Conservation (phyloP, 2,329 filamentous ascomycete genomes). For the Lasiodiplodia citricola region DNA sequence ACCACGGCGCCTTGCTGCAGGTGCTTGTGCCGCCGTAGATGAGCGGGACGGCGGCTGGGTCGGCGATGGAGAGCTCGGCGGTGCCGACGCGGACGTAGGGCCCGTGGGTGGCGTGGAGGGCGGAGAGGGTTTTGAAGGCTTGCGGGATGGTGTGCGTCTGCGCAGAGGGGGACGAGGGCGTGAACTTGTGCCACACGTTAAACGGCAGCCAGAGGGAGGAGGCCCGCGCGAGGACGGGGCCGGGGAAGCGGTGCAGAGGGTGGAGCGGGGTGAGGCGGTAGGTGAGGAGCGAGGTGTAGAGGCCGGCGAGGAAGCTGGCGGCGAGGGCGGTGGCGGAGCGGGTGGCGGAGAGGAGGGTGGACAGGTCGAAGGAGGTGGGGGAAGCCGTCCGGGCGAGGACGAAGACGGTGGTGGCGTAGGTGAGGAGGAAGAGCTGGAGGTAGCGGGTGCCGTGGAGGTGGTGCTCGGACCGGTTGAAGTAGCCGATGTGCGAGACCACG, state of each 20-base stretch:
- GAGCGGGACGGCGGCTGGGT: slow-evolving; percentile 32
- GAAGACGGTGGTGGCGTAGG: background rate
- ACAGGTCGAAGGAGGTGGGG: background rate
- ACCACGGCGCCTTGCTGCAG: slow-evolving; percentile 35
- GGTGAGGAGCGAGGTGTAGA: slow-evolving; percentile 43
- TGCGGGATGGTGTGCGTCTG: background rate
- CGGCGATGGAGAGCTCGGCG: slow-evolving; percentile 36
- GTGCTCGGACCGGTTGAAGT: slow-evolving; percentile 24
- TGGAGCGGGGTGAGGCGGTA: slow-evolving; percentile 49
- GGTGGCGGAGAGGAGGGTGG: background rate
- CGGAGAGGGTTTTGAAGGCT: slow-evolving; percentile 20
- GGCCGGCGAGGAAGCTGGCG: slow-evolving; percentile 23
- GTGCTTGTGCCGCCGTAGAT: slow-evolving; percentile 42
- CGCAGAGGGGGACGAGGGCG: background rate
- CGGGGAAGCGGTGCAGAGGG: slow-evolving; percentile 37
- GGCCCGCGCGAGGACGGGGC: slow-evolving; percentile 9
- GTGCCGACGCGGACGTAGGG: slow-evolving; percentile 25
- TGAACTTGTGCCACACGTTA: background rate
- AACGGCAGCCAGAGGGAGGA: slow-evolving; percentile 16
- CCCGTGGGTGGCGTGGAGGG: slow-evolving; percentile 17
- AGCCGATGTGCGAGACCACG: background rate
- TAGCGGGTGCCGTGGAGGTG: slow-evolving; percentile 19
- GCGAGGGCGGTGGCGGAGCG: background rate
- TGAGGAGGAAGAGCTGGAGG: slow-evolving; percentile 9
- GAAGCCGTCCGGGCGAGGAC: background rate